A percentile compares a stretch with the other conserved stretches of the same genome.
These are phyloP conservation scores for Microdochium trichocladiopsis DNA, from an alignment of 2,329 filamentous ascomycete species.

Conservation along the genomic window DNA sequence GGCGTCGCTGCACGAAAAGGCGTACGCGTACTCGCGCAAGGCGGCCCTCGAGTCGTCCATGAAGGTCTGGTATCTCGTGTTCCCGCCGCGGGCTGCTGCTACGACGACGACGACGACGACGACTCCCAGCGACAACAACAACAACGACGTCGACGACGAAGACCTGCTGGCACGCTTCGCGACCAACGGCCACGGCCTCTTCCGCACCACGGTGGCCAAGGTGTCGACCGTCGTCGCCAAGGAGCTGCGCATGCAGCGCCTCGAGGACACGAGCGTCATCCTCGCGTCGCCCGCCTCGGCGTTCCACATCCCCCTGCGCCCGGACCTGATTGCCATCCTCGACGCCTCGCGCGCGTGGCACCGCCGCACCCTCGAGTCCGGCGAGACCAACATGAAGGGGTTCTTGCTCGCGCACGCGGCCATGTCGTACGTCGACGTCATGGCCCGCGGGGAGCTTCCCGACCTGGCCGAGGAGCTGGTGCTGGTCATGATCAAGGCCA, in stretches of 20 bases:
- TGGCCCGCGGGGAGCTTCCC: neutral
- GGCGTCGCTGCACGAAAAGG: constrained; percentile 28
- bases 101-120: constrained; percentile 4
- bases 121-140: neutral
- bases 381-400: constrained; percentile 49
- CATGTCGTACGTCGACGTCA: neutral
- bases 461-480: neutral
- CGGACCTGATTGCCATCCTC: constrained; percentile 26
- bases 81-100: constrained; percentile 22
- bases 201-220: neutral
- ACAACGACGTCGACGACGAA: neutral
- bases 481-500: neutral
- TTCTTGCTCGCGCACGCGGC: constrained; percentile 27
- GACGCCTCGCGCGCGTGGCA: constrained; percentile 30
- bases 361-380: constrained; percentile 31
- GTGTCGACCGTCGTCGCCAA: constrained; percentile 24
- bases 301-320: constrained; percentile 18
- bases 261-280: constrained; percentile 22
- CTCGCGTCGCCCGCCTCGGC: constrained; percentile 8
- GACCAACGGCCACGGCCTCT: neutral
- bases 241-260: constrained; percentile 31
- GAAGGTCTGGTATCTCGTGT: constrained; percentile 30
- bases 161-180: neutral
- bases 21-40: constrained; percentile 44
- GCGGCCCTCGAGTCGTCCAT: constrained; percentile 38